Percentiles rank a stretch among this genome's conserved stretches.
phyloP scores from a whole-genome alignment of 225 moss, liverwort and hornwort genomes.

The Polytrichum formosum region DNA sequence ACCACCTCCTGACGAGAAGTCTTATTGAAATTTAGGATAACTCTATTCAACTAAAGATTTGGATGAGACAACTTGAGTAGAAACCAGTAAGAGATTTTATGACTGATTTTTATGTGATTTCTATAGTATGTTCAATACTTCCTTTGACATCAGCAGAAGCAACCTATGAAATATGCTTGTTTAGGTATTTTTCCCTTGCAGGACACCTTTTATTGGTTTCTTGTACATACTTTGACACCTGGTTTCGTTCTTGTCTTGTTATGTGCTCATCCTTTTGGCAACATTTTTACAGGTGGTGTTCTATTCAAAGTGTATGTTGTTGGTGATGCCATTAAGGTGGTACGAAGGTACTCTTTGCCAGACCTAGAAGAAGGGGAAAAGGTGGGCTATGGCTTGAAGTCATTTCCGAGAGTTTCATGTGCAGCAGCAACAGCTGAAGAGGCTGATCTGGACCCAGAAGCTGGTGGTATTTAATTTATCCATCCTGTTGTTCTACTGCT shows the following conservation, averaged over 20 bases:
- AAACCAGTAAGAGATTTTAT: too few species aligned
- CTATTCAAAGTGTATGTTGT: slow-evolving; percentile 54
- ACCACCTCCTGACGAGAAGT: too few species aligned
- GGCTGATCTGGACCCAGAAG: slow-evolving; percentile 49
- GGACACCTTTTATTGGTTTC: too few species aligned
- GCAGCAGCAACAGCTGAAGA: slow-evolving; percentile 44
- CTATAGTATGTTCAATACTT: too few species aligned
- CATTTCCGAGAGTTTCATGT: slow-evolving; percentile 57
- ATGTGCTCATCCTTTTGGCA: neutral
- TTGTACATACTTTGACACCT: too few species aligned
- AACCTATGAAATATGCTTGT: neutral
- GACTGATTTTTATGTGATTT: too few species aligned
- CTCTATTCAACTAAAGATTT: neutral
- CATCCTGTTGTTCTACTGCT: neutral
- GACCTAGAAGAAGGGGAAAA: slow-evolving; percentile 45
- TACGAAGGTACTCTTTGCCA: slow-evolving; percentile 57
- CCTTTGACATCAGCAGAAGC: neutral
- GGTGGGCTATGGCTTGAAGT: slow-evolving; percentile 33
- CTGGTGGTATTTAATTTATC: slow-evolving; percentile 23
- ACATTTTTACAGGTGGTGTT: slow-evolving; percentile 30
- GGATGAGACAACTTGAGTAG: too few species aligned
- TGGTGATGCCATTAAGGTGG: slow-evolving; percentile 47
- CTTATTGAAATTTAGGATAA: too few species aligned
- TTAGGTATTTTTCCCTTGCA: neutral
- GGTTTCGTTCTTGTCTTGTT: neutral